These are phyloP conservation scores for Puccinia sorghi DNA, from an alignment of 1,284 basidiomycete species.

Conservation along the genomic window DNA sequence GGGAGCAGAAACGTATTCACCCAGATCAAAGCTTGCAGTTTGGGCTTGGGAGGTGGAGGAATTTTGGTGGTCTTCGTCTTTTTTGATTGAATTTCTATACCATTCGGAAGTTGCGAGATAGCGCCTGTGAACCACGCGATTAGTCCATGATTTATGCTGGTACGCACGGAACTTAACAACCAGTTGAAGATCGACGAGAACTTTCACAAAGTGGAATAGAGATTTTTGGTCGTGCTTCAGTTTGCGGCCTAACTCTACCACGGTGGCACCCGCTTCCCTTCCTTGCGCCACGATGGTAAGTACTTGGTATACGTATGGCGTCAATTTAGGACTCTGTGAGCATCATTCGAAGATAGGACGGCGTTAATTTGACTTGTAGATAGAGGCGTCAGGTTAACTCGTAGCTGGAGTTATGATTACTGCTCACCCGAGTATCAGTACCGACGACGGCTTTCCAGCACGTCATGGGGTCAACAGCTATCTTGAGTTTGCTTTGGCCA, in stretches of 20 bases:
- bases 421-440: constrained; percentile 70
- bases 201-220: constrained; percentile 77
- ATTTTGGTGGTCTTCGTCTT: constrained; percentile 22
- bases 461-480: constrained; percentile 72
- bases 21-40: constrained; percentile 36
- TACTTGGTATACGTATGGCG: constrained; percentile 77
- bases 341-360: constrained; percentile 30
- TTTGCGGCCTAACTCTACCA: constrained; percentile 72
- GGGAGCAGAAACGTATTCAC: constrained; percentile 7
- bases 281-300: constrained; percentile 81
- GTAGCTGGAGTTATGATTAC: not conserved
- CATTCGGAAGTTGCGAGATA: constrained; percentile 54
- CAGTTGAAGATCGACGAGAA: constrained; percentile 70
- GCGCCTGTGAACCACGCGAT: constrained; percentile 56
- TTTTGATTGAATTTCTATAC: constrained; percentile 47
- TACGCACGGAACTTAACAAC: constrained; percentile 60
- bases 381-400: constrained; percentile 2
- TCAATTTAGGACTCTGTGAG: constrained; percentile 70
- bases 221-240: constrained; percentile 87
- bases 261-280: constrained; percentile 73
- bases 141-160: constrained; percentile 54
- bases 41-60: constrained; percentile 52
- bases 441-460: constrained; percentile 78
- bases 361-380: not conserved
- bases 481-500: constrained; percentile 62